Conservation (phyloP, 768 basidiomycete species). For the Lactifluus pinguis region DNA sequence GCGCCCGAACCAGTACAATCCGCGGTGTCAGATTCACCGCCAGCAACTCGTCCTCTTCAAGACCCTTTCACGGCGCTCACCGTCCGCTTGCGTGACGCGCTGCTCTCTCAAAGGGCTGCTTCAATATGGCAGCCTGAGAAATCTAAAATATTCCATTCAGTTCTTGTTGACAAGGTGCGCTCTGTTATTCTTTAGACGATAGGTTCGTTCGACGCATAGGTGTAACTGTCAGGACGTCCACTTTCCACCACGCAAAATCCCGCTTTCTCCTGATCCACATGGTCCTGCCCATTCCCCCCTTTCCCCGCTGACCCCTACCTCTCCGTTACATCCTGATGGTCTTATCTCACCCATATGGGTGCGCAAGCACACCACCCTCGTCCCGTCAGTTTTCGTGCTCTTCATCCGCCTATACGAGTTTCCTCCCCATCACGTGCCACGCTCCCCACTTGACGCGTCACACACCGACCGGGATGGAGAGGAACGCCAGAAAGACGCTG, state of each 20-base stretch:
- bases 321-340: constrained; percentile 90
- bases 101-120: constrained; percentile 53
- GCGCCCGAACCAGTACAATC: constrained; percentile 15
- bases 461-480: constrained; percentile 49
- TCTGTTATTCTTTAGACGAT: neutral
- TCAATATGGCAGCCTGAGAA: constrained; percentile 70
- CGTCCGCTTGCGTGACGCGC: constrained; percentile 55
- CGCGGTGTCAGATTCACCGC: constrained; percentile 21
- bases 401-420: constrained; percentile 79
- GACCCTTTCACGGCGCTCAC: constrained; percentile 57
- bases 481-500: constrained; percentile 64
- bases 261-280: constrained; percentile 47
- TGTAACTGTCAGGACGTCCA: constrained; percentile 42
- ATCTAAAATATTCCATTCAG: constrained; percentile 65
- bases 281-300: constrained; percentile 71
- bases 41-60: constrained; percentile 29
- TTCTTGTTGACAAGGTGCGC: constrained; percentile 70
- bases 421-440: constrained; percentile 31
- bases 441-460: constrained; percentile 46
- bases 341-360: constrained; percentile 98
- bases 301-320: constrained; percentile 83
- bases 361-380: constrained; percentile 83
- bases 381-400: constrained; percentile 90
- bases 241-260: constrained; percentile 80
- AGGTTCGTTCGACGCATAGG: neutral